phyloP scores from a whole-genome alignment of 208 protist species.

The Leishmania tropica region DNA sequence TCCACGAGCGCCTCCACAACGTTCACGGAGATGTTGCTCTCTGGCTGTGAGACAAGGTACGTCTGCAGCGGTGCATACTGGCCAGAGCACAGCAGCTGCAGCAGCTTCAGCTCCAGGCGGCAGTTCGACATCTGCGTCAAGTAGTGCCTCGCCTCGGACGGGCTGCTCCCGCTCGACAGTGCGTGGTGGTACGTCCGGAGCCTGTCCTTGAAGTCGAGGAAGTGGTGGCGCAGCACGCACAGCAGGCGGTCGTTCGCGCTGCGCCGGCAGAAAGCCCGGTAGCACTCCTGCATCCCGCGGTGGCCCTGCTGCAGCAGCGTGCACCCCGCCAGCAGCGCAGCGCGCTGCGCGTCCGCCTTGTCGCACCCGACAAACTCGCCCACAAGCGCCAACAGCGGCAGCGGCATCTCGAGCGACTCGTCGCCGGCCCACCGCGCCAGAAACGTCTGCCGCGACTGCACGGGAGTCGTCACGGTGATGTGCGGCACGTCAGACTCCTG shows the following conservation, averaged over 20 bases:
- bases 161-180: conserved; percentile 25
- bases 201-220: conserved; percentile 37
- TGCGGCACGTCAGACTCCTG: conserved; percentile 29
- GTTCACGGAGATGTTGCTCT: conserved; percentile 63
- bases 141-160: conserved; percentile 30
- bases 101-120: conserved; percentile 46
- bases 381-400: conserved; percentile 44
- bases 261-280: conserved; percentile 37
- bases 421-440: conserved; percentile 44
- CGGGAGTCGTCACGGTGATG: conserved; percentile 28
- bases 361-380: conserved; percentile 37
- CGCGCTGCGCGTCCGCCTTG: conserved; percentile 32
- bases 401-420: conserved; percentile 36
- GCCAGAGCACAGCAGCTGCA: conserved; percentile 71
- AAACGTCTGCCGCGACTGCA: conserved; percentile 34
- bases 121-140: conserved; percentile 31
- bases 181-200: conserved; percentile 32
- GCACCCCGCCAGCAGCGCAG: conserved; percentile 35
- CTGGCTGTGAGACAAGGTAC: conserved; percentile 59
- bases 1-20: conserved; percentile 62
- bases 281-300: conserved; percentile 56
- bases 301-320: conserved; percentile 44
- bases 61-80: conserved; percentile 63
- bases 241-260: conserved; percentile 50
- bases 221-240: conserved; percentile 46